Evolutionary conservation across 2,329 filamentous ascomycete genomes (phyloP).

Genomic region (Delphinella strobiligena): DNA sequence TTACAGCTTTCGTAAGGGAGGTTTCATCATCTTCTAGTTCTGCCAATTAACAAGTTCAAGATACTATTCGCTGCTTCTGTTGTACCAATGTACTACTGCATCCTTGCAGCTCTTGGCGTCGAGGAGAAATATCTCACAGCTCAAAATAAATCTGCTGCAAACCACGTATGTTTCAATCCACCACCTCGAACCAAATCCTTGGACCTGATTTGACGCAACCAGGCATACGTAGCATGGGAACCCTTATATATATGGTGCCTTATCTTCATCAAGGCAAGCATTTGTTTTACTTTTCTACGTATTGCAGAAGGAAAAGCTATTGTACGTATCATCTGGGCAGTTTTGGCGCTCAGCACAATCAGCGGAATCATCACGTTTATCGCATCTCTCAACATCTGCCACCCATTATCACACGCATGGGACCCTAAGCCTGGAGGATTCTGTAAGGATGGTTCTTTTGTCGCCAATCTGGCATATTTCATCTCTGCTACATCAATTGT

Average conservation of each 20-base stretch:
- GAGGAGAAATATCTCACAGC: constrained; percentile 3
- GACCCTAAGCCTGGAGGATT: constrained; percentile 1
- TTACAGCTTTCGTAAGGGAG: too few species aligned
- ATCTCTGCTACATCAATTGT: constrained; percentile 6
- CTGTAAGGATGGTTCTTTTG: neutral
- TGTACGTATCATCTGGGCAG: constrained; percentile 2
- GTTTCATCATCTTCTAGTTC: too few species aligned
- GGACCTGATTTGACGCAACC: neutral
- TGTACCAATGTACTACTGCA: too few species aligned
- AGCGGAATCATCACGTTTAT: constrained; percentile 5
- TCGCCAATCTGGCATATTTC: constrained; percentile 5
- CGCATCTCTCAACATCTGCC: constrained; percentile 1
- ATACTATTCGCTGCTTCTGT: too few species aligned
- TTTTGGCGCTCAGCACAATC: constrained; percentile 3
- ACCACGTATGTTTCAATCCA: constrained; percentile 3
- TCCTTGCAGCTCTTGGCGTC: constrained; percentile 8
- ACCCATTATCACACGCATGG: constrained; percentile 3
- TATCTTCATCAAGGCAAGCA: constrained; percentile 8
- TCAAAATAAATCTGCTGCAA: constrained; percentile 2
- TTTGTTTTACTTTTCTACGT: constrained; percentile 7
- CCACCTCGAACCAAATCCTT: neutral
- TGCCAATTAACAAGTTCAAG: too few species aligned
- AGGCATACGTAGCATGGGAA: constrained; percentile 5
- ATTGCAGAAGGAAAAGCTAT: constrained; percentile 1
- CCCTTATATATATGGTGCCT: constrained; percentile 5